These are phyloP conservation scores for Lagenidium giganteum DNA, from an alignment of 352 stramenopile genomes.

Conservation along the genomic window DNA sequence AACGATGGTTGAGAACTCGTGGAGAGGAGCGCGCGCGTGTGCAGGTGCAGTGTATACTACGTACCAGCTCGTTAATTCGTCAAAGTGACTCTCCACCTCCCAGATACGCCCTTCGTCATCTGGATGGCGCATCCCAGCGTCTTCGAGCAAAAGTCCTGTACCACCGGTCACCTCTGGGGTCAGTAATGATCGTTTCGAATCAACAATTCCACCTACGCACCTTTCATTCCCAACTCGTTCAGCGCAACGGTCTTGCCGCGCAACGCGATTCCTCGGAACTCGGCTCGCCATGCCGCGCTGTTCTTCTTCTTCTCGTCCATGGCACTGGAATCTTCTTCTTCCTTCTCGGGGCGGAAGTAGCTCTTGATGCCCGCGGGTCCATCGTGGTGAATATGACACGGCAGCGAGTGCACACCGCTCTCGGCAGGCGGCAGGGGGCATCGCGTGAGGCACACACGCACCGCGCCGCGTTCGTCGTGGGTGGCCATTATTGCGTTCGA, in stretches of 20 bases:
- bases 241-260: slow-evolving; percentile 41
- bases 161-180: background rate
- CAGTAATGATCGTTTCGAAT: slow-evolving; percentile 1
- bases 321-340: slow-evolving; percentile 8
- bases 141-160: slow-evolving; percentile 56
- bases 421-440: slow-evolving; percentile 58
- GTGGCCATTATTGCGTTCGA: slow-evolving; percentile 13
- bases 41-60: no score
- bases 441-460: slow-evolving; percentile 65
- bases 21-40: background rate
- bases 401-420: slow-evolving; percentile 63
- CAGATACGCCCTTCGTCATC: slow-evolving; percentile 65
- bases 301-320: slow-evolving; percentile 11
- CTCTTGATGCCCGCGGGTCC: slow-evolving; percentile 60
- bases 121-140: slow-evolving; percentile 44
- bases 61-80: slow-evolving; percentile 64
- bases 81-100: slow-evolving; percentile 77
- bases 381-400: slow-evolving; percentile 68
- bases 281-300: slow-evolving; percentile 23
- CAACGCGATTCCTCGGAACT: slow-evolving; percentile 71
- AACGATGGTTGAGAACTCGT: no score
- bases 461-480: slow-evolving; percentile 12
- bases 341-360: slow-evolving; percentile 55
- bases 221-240: slow-evolving; percentile 34
- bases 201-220: slow-evolving; percentile 17